Evolutionary conservation across 1,284 basidiomycete species (phyloP).

Genomic region (Schizopora paradoxa): DNA sequence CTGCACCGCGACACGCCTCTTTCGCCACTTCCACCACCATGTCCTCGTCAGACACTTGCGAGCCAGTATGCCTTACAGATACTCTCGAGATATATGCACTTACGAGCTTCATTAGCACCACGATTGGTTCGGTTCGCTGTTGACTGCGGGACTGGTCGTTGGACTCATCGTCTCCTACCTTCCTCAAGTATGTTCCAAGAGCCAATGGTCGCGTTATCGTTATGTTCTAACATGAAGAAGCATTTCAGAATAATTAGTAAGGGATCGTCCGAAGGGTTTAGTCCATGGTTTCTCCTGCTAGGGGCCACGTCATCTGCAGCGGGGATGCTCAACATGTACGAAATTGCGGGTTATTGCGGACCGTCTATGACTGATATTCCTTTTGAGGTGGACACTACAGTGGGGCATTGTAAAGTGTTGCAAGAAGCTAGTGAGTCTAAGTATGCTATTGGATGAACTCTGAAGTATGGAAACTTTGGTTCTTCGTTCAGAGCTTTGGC

Average conservation of each 20-base stretch:
- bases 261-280: conserved; percentile 82
- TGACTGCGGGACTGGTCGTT: conserved; percentile 69
- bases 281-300: conserved; percentile 89
- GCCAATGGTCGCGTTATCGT: background rate
- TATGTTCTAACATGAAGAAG: conserved; percentile 31
- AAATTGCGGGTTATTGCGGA: background rate
- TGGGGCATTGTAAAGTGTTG: conserved; percentile 87
- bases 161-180: conserved; percentile 86
- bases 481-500: conserved; percentile 49
- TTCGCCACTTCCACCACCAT: conserved; percentile 7
- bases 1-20: too few relatives aligned
- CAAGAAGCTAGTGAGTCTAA: conserved; percentile 56
- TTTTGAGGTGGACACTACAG: conserved; percentile 72
- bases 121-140: conserved; percentile 68
- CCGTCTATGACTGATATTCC: conserved; percentile 1
- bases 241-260: conserved; percentile 71
- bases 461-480: conserved; percentile 4
- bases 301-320: conserved; percentile 83
- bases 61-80: conserved; percentile 1
- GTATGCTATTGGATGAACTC: background rate
- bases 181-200: conserved; percentile 70
- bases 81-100: background rate
- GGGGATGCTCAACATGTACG: conserved; percentile 78
- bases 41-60: conserved; percentile 13
- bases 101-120: conserved; percentile 45